Evolutionary conservation across 2,329 filamentous ascomycete species (phyloP).

Genomic region (Calonectria pteridis): DNA sequence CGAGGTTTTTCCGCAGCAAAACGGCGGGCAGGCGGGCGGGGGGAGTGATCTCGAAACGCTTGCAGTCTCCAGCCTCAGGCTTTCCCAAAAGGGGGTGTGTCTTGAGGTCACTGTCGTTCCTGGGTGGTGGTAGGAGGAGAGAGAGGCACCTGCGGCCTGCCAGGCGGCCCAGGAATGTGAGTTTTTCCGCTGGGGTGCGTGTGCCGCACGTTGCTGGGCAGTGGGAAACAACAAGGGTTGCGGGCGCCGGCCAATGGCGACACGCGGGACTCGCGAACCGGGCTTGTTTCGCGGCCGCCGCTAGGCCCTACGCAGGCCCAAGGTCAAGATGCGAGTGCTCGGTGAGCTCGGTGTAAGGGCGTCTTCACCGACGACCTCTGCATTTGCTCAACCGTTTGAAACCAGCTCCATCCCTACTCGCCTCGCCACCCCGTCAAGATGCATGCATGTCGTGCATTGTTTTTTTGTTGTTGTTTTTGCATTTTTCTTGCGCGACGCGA

Average conservation of each 20-base stretch:
- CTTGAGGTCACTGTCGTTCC: constrained; percentile 17
- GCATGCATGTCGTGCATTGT: constrained; percentile 3
- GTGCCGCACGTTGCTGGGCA: constrained; percentile 11
- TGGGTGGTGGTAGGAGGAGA: constrained; percentile 31
- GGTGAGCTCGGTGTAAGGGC: not conserved
- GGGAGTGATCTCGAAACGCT: not conserved
- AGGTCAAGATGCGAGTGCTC: constrained; percentile 20
- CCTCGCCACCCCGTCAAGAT: not conserved
- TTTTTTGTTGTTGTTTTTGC: not conserved
- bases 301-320: constrained; percentile 26
- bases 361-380: not conserved
- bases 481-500: constrained; percentile 1
- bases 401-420: not conserved
- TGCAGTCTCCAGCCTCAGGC: constrained; percentile 25
- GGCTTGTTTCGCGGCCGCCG: constrained; percentile 1
- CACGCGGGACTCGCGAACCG: constrained; percentile 18
- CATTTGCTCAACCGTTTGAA: not conserved
- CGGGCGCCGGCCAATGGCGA: constrained; percentile 22
- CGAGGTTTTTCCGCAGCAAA: not conserved
- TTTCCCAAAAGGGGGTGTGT: constrained; percentile 21
- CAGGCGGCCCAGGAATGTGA: constrained; percentile 31
- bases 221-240: not conserved
- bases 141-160: constrained; percentile 17
- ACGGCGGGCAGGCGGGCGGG: not conserved
- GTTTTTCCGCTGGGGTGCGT: constrained; percentile 41